Percentiles rank a stretch among this genome's conserved stretches.
phyloP scores from a whole-genome alignment of 371 early-diverging fungal genomes.

The Actinomortierella wolfii region DNA sequence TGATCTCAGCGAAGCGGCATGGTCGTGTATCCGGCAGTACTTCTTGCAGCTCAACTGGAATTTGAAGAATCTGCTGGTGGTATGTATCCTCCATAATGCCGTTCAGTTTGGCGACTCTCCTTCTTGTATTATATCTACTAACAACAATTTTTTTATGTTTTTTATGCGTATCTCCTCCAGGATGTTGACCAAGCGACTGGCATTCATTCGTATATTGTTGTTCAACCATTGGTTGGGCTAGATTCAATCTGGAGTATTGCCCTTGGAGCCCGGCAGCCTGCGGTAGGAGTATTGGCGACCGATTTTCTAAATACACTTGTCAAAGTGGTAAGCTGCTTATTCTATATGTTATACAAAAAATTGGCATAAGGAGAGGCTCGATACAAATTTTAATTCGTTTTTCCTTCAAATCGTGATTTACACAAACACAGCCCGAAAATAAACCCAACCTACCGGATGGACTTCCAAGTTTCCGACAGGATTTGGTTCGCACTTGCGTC shows the following conservation, averaged over 20 bases:
- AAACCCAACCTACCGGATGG: constrained; percentile 2
- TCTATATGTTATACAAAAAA: no score
- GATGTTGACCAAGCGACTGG: no score
- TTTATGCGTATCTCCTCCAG: no score
- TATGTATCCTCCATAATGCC: no score
- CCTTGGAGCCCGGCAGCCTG: constrained; percentile 30
- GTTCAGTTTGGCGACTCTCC: background rate
- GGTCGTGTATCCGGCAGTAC: constrained; percentile 45
- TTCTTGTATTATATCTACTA: background rate
- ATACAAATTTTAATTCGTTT: no score
- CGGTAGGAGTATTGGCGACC: constrained; percentile 41
- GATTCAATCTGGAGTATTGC: constrained; percentile 51
- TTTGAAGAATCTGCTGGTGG: constrained; percentile 15
- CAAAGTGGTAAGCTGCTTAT: constrained; percentile 24
- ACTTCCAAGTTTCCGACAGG: constrained; percentile 37
- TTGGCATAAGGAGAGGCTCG: no score
- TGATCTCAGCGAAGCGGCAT: constrained; percentile 39
- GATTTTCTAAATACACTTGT: constrained; percentile 38
- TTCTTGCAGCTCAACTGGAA: constrained; percentile 45
- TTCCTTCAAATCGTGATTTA: background rate
- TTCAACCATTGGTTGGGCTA: constrained; percentile 39
- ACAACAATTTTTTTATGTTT: no score
- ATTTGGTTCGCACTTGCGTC: constrained; percentile 47
- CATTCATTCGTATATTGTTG: constrained; percentile 3
- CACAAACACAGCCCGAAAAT: background rate